Evolutionary conservation across 805 yeast genomes (phyloP), one percentile per base, ranked within the genome.

Genomic region (Lachancea mirantina): DNA sequence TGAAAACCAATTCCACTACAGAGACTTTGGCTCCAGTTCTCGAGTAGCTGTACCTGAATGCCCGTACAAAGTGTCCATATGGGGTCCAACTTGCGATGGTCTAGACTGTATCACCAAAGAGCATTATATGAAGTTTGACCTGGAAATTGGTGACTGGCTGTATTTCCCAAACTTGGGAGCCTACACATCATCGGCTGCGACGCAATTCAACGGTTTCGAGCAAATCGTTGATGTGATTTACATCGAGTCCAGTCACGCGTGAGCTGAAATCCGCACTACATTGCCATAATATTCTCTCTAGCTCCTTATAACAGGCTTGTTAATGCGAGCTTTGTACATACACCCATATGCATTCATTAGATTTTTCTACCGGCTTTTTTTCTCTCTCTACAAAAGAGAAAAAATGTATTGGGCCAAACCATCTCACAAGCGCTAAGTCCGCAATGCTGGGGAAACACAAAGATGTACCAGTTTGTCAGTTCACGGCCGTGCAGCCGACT

Each of bases 21-120:
- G 47, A 34, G 64, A 57, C 25, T 49, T 50, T 32, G 50, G 50
- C 23, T 47, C 59, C 16, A 36, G 54, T 2, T 40, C 52, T 1
- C 23, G 40, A 4, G 34, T 22, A 18, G 18, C 21, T 8, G 23
- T 5, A 23, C 23, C 26, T 6, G 37, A 29, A 6, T 40, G 43
- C 23, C 53, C 57, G 25, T 49, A 57, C 42, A 57, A 56, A 26
- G 79, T 72, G 33, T 83, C 95, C 3, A 70, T 92, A 39, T 89
- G 98, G 98, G 98, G 98, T 5, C 98, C 97, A 27, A 89, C 97
- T 13, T 89, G 98, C 63, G 98, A 89, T 61, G 96, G 96, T 3
- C 67, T 89, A 42, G 98, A 89, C 58, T 81, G 94, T 57, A 74
- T 89, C 37, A 57, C 81, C 13, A 56, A 65, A 28, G 65, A 63